Evolutionary conservation across 768 basidiomycete species (phyloP).

Genomic region (Lentinula sp.): DNA sequence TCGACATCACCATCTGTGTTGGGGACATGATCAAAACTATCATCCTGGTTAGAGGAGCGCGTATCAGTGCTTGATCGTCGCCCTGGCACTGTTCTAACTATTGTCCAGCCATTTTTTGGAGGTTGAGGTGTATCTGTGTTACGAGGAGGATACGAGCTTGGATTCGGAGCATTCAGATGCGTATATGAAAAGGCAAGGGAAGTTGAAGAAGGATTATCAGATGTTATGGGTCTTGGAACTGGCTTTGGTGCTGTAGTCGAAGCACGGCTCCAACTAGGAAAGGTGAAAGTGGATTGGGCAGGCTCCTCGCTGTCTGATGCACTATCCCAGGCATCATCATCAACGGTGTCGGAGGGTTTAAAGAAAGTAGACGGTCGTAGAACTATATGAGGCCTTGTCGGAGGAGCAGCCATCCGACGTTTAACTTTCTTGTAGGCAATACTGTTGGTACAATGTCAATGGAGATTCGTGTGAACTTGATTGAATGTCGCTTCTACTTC

Average conservation of each 20-base stretch:
- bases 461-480: background rate
- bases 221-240: slow-evolving; percentile 43
- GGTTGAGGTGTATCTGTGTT: slow-evolving; percentile 30
- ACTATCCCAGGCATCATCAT: slow-evolving; percentile 86
- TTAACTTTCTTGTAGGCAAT: background rate
- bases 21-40: slow-evolving; percentile 10
- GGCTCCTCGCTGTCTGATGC: slow-evolving; percentile 73
- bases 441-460: background rate
- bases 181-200: slow-evolving; percentile 79
- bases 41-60: slow-evolving; percentile 5
- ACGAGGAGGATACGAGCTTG: slow-evolving; percentile 68
- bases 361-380: slow-evolving; percentile 48
- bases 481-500: background rate
- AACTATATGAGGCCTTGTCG: slow-evolving; percentile 68
- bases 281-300: slow-evolving; percentile 45
- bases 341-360: slow-evolving; percentile 58
- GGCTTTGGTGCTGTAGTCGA: slow-evolving; percentile 45
- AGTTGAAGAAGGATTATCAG: slow-evolving; percentile 51
- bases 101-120: slow-evolving; percentile 70
- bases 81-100: slow-evolving; percentile 41
- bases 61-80: slow-evolving; percentile 5
- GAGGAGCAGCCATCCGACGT: slow-evolving; percentile 47
- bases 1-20: slow-evolving; percentile 47
- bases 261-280: slow-evolving; percentile 38
- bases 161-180: slow-evolving; percentile 67